Evolutionary conservation across 352 stramenopile genomes (phyloP).

Genomic region (Plasmopara viticola): DNA sequence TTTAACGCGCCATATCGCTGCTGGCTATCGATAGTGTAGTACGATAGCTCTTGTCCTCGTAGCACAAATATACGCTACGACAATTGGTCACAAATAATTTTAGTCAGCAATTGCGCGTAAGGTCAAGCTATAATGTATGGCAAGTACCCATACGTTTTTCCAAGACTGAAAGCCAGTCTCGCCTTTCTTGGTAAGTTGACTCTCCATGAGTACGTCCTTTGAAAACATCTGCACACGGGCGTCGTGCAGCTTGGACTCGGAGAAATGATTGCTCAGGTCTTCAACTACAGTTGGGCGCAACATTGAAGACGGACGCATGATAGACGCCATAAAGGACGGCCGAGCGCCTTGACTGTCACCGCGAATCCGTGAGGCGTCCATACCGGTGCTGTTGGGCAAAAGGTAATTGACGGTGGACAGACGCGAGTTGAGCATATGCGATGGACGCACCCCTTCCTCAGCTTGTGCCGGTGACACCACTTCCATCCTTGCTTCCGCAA

Average conservation of each 20-base stretch:
- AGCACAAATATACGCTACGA: conserved; percentile 61
- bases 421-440: conserved; percentile 28
- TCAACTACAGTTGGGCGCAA: conserved; percentile 46
- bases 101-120: not conserved
- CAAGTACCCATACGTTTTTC: conserved; percentile 58
- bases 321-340: conserved; percentile 23
- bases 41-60: conserved; percentile 57
- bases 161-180: conserved; percentile 48
- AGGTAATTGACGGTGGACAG: conserved; percentile 21
- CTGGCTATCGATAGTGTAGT: conserved; percentile 56
- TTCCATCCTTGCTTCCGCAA: conserved; percentile 8
- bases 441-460: conserved; percentile 15
- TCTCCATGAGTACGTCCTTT: conserved; percentile 67
- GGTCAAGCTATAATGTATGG: not conserved
- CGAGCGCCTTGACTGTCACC: conserved; percentile 9
- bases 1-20: conserved; percentile 56
- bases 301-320: conserved; percentile 32
- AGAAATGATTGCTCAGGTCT: conserved; percentile 56
- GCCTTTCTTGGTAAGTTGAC: conserved; percentile 61
- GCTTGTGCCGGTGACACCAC: conserved; percentile 10
- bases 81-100: conserved; percentile 1
- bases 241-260: conserved; percentile 51
- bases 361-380: conserved; percentile 10
- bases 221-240: conserved; percentile 48
- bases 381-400: conserved; percentile 1